Conservation (phyloP, 371 early-diverging fungal genomes). For the Mucor irregularis region DNA sequence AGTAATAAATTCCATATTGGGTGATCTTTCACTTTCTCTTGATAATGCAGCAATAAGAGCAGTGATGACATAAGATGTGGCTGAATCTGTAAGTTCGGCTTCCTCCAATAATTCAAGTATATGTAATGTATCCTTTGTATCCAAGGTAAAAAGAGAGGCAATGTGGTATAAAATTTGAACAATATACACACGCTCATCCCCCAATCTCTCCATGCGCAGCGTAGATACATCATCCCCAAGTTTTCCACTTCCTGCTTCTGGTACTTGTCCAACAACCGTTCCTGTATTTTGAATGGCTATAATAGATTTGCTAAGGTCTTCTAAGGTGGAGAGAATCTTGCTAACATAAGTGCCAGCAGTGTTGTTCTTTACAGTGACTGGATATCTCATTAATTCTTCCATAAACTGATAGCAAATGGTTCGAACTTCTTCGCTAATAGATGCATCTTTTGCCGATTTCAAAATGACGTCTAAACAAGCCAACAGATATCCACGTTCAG, state of each 20-base stretch:
- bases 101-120: constrained; percentile 57
- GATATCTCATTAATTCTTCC: constrained; percentile 20
- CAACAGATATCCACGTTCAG: constrained; percentile 67
- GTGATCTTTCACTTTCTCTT: not conserved
- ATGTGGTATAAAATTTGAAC: constrained; percentile 60
- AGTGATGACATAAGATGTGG: constrained; percentile 53
- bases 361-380: not conserved
- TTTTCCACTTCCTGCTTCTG: constrained; percentile 30
- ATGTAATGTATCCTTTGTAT: constrained; percentile 46
- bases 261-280: constrained; percentile 28
- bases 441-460: constrained; percentile 49
- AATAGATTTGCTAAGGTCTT: constrained; percentile 18
- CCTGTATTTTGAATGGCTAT: constrained; percentile 33
- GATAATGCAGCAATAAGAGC: constrained; percentile 61
- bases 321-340: constrained; percentile 24
- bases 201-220: constrained; percentile 43
- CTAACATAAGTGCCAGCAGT: constrained; percentile 14
- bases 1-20: constrained; percentile 14
- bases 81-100: constrained; percentile 53
- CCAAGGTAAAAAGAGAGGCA: constrained; percentile 52
- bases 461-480: constrained; percentile 64
- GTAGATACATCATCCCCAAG: constrained; percentile 49
- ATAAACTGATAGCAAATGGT: constrained; percentile 31
- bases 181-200: constrained; percentile 61
- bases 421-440: constrained; percentile 53